phyloP scores from a whole-genome alignment of 441 rosid genomes.

The Populus hybrid region DNA sequence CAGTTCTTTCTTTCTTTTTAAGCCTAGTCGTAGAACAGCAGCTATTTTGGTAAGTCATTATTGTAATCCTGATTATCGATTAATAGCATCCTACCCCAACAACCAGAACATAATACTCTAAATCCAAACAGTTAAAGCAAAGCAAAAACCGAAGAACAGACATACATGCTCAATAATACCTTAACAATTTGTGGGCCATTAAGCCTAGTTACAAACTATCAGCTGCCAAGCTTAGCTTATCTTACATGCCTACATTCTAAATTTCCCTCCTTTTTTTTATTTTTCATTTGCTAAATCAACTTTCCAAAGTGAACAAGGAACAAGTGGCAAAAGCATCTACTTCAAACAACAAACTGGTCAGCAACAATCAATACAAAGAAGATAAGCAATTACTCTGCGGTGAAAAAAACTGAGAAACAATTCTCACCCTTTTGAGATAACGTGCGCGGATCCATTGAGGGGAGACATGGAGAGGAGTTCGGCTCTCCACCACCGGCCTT shows the following conservation, averaged over 20 bases:
- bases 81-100: background rate
- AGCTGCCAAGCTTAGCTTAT: background rate
- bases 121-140: background rate
- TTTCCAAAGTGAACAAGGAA: background rate
- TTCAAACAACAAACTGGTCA: background rate
- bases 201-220: constrained; percentile 1
- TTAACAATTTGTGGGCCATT: constrained; percentile 18
- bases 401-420: background rate
- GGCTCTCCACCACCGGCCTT: constrained; percentile 74
- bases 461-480: constrained; percentile 69
- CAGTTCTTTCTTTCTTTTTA: background rate
- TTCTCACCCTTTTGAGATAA: constrained; percentile 67
- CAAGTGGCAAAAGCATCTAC: background rate
- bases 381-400: background rate
- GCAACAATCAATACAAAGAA: constrained; percentile 2
- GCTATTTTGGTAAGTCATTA: background rate
- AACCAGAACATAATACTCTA: background rate
- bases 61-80: background rate
- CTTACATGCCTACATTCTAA: background rate
- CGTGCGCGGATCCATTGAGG: constrained; percentile 90
- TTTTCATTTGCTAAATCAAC: constrained; percentile 1
- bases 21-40: background rate
- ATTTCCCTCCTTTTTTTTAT: background rate
- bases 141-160: background rate
- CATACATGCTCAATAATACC: background rate